Conservation (phyloP, 78 protist genomes). For the Emiliania huxleyi region DNA sequence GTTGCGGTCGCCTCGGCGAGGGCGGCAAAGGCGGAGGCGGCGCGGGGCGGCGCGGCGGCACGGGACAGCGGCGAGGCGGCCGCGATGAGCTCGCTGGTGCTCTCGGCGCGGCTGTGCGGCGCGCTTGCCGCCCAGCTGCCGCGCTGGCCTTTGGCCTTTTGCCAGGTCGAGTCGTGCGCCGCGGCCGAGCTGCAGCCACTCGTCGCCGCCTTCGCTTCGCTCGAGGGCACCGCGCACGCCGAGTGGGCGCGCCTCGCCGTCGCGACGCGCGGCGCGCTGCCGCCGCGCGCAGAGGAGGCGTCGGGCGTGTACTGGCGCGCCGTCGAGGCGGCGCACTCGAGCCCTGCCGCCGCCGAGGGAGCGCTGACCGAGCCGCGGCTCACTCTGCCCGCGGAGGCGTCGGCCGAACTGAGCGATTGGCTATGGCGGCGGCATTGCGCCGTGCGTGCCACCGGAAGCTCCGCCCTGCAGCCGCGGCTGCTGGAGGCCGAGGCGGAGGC, state of each 20-base stretch:
- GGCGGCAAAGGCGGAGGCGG: too few relatives aligned
- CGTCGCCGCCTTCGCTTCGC: background rate
- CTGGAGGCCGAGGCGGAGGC: background rate
- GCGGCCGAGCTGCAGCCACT: background rate
- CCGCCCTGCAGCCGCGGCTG: background rate
- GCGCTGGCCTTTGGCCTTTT: background rate
- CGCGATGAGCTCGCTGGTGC: background rate
- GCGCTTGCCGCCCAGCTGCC: background rate
- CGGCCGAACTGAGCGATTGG: background rate
- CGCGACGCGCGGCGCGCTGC: background rate
- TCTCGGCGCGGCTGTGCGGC: background rate
- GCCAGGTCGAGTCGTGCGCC: background rate
- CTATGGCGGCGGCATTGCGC: background rate
- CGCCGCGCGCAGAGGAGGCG: background rate
- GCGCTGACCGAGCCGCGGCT: background rate
- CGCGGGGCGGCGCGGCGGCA: too few relatives aligned
- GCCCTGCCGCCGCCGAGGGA: background rate
- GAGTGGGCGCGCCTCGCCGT: background rate
- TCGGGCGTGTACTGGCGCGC: background rate
- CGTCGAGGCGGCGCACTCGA: background rate
- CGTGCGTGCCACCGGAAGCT: background rate
- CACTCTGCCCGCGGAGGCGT: background rate
- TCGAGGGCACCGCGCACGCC: background rate
- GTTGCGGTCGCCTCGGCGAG: background rate
- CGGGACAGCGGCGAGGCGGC: too few relatives aligned